Evolutionary conservation across 1,284 basidiomycete genomes (phyloP), one percentile per base, ranked within the genome.

Genomic region (Kalmanozyma brasiliensis): DNA sequence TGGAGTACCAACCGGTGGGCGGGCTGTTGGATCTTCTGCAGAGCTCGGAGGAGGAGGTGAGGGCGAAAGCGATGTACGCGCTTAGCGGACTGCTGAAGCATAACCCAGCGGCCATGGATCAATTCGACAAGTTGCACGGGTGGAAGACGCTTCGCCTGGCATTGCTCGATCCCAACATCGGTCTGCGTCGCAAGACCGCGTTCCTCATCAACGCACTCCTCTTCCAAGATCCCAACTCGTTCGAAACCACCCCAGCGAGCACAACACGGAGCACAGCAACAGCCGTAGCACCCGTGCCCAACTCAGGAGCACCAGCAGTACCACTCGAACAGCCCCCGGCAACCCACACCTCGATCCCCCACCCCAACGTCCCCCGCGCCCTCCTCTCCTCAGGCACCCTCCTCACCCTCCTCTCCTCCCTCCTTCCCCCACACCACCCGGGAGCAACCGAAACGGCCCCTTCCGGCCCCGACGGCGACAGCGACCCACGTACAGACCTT

Each of bases 51-150:
- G 51, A 59, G 8, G 66, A 64, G 30, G 71, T 80, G 23, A 57
- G 77, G 20, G 72, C 91, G 30, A 95, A 95, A 83, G 92, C 90
- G 0, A 87, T 94, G 38, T 98, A 98, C 81, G 86, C 91, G 1
- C 84, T 98, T 13, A 94, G 92, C 0, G 90, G 91, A 0, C 82
- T 93, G 0, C 83, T 98, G 44, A 94, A 93, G 81, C 93, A 95
- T 82, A 91, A 90, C 62, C 87, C 87, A 0, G 84, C 85, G 2
- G 92, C 91, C 0, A 88, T 94, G 1, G 71, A 81, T 29, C 83
- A 84, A n/a, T 85, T 94, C 45, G 84, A 84, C 2, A 83, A 85
- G 9, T 78, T 85, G 0, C 86, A 85, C 36, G 93, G 92, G 0
- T 94, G 91, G 91, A 77, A 83, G n/a, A 83, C 83, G n/a, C 82